phyloP scores from a whole-genome alignment of 345 rosid genomes.

The Eucalyptus guilfoylei region DNA sequence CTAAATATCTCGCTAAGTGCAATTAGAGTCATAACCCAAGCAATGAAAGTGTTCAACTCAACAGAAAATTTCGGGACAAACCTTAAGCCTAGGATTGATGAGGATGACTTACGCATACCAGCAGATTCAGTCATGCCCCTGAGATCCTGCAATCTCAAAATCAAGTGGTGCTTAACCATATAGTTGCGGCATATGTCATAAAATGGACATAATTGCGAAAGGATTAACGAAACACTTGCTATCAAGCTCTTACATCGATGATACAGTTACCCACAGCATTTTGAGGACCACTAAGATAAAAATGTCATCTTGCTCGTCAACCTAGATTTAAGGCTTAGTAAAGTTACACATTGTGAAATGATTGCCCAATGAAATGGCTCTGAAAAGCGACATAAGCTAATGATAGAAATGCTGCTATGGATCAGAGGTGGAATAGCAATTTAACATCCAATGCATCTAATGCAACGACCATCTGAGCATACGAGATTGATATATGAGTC shows the following conservation, averaged over 20 bases:
- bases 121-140: constrained; percentile 87
- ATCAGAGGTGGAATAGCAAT: background rate
- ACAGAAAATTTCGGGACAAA: background rate
- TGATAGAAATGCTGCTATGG: background rate
- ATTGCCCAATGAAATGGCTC: background rate
- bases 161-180: background rate
- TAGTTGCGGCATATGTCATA: background rate
- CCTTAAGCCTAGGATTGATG: constrained; percentile 84
- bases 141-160: constrained; percentile 43
- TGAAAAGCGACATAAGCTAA: background rate
- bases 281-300: constrained; percentile 85
- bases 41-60: background rate
- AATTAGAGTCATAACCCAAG: background rate
- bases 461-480: background rate
- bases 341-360: background rate
- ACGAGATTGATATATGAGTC: background rate
- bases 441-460: background rate
- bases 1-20: background rate
- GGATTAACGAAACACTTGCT: background rate
- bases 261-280: constrained; percentile 93
- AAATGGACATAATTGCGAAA: background rate
- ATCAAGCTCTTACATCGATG: constrained; percentile 48
- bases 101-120: constrained; percentile 68
- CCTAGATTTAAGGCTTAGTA: constrained; percentile 6
- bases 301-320: constrained; percentile 76